phyloP scores from a whole-genome alignment of 2,329 filamentous ascomycete genomes.

The Laburnicola sp. region DNA sequence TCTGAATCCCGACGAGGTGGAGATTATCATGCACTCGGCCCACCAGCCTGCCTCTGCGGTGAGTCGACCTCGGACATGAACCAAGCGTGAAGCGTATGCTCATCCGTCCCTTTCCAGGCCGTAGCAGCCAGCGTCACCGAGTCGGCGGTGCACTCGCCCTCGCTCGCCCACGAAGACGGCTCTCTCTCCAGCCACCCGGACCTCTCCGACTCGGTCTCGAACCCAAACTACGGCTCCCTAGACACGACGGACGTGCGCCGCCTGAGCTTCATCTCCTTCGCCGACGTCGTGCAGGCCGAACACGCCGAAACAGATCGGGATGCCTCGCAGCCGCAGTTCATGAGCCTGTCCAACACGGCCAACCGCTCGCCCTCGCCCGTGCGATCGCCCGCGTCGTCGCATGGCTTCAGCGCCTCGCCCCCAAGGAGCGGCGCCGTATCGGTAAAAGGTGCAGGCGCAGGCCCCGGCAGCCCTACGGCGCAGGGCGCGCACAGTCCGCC shows the following conservation, averaged over 20 bases:
- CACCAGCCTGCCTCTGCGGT: constrained; percentile 75
- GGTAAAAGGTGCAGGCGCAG: constrained; percentile 59
- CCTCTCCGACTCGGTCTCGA: constrained; percentile 57
- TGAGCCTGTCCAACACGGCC: constrained; percentile 65
- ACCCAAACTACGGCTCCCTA: constrained; percentile 75
- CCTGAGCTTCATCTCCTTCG: constrained; percentile 94
- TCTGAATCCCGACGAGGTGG: constrained; percentile 83
- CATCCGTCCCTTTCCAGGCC: constrained; percentile 36
- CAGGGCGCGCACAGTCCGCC: constrained; percentile 58
- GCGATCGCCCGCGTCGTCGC: constrained; percentile 75
- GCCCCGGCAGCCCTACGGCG: constrained; percentile 62
- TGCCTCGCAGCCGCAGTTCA: constrained; percentile 62
- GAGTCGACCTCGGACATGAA: neutral
- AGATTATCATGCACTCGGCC: constrained; percentile 84
- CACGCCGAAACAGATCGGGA: constrained; percentile 71
- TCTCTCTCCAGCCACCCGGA: constrained; percentile 28
- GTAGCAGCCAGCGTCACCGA: constrained; percentile 52
- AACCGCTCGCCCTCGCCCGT: constrained; percentile 78
- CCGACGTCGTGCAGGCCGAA: constrained; percentile 88
- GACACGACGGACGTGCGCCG: constrained; percentile 79
- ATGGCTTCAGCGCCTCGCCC: constrained; percentile 68
- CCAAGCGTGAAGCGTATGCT: neutral
- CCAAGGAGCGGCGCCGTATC: constrained; percentile 76
- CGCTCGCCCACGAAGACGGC: constrained; percentile 36
- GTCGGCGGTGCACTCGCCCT: constrained; percentile 37